A percentile compares a stretch with the other conserved stretches of the same genome.
Conservation (phyloP, 768 basidiomycete species). For the Lactarius pseudohatsudake region DNA sequence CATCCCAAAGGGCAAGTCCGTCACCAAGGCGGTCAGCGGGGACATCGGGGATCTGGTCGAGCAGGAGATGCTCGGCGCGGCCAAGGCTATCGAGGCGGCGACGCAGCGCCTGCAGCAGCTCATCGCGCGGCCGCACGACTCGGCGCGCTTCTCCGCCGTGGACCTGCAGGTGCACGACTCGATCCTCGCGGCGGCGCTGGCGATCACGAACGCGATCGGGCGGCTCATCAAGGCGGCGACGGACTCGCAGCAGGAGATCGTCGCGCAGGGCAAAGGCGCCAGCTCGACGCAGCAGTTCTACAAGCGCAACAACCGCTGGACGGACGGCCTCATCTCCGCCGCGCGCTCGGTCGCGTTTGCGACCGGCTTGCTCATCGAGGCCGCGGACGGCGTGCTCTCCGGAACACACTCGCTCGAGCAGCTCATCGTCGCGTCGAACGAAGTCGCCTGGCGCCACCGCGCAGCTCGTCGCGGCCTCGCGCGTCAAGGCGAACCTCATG, state of each 20-base stretch:
- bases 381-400: conserved; percentile 94
- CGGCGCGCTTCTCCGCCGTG: conserved; percentile 81
- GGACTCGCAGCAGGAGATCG: conserved; percentile 97
- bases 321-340: conserved; percentile 96
- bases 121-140: conserved; percentile 88
- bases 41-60: conserved; percentile 96
- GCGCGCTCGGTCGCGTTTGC: conserved; percentile 98
- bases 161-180: conserved; percentile 98
- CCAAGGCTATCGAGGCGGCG: conserved; percentile 89
- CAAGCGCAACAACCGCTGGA: conserved; percentile 99
- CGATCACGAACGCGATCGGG: conserved; percentile 93
- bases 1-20: conserved; percentile 77
- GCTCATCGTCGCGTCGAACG: conserved; percentile 99
- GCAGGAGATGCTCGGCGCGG: conserved; percentile 93
- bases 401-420: conserved; percentile 98
- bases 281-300: conserved; percentile 95
- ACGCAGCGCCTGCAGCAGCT: conserved; percentile 88
- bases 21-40: conserved; percentile 75
- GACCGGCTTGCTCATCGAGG: conserved; percentile 92
- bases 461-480: conserved; percentile 96
- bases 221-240: conserved; percentile 96
- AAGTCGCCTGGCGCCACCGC: conserved; percentile 97
- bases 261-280: conserved; percentile 90
- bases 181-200: conserved; percentile 89
- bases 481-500: conserved; percentile 98